Evolutionary conservation across 306 rosid species (phyloP).

Genomic region (peach (Prunus persica)): Prunus_persica_NCBIv2 NC_034013.1:9549001-9549500

Average conservation of each 20-base stretch:
- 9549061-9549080: neutral
- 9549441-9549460: neutral
- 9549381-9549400: neutral
- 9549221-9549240: neutral
- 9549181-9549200: too few species aligned
- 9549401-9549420: neutral
- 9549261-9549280: neutral
- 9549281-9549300: neutral
- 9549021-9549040: neutral
- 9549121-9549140: too few species aligned
- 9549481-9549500: neutral
- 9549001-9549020: neutral
- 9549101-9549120: fast-evolving
- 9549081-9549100: too few species aligned
- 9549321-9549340: neutral
- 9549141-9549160: too few species aligned
- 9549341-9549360: neutral
- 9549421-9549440: neutral
- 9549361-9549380: conserved; percentile 1
- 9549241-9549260: neutral
- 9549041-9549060: neutral
- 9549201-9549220: too few species aligned
- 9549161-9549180: too few species aligned
- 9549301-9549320: neutral
- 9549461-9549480: neutral